These are phyloP conservation scores for Pseudogymnoascus destructans DNA, from an alignment of 2,329 filamentous ascomycete species.

Conservation along the genomic window DNA sequence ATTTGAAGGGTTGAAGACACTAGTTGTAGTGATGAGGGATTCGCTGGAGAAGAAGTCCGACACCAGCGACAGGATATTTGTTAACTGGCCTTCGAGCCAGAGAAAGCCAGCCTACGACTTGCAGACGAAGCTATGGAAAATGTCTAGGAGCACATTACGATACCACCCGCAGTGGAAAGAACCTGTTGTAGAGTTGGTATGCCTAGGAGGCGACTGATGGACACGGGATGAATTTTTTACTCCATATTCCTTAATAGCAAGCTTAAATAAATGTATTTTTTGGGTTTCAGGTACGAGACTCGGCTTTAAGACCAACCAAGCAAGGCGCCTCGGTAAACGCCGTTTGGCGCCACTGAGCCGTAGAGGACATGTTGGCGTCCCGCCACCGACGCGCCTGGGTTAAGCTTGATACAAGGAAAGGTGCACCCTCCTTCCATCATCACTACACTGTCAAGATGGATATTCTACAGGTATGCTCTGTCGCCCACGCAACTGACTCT, in stretches of 20 bases:
- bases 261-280: background rate
- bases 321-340: background rate
- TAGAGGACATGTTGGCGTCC: background rate
- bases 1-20: background rate
- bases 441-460: slow-evolving; percentile 22
- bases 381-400: background rate
- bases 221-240: background rate
- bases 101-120: background rate
- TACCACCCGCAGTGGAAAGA: background rate
- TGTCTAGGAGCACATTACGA: background rate
- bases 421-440: background rate
- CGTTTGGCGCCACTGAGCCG: background rate
- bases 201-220: background rate
- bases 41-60: background rate
- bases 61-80: background rate
- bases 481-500: background rate
- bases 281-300: background rate
- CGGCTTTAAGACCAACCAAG: too few species aligned
- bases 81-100: background rate
- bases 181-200: background rate
- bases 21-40: background rate
- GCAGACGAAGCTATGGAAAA: background rate
- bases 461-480: slow-evolving; percentile 25
- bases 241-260: background rate
- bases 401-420: background rate